These are phyloP conservation scores for Phoma sp. DNA, from an alignment of 2,329 filamentous ascomycete genomes.

Conservation along the genomic window DNA sequence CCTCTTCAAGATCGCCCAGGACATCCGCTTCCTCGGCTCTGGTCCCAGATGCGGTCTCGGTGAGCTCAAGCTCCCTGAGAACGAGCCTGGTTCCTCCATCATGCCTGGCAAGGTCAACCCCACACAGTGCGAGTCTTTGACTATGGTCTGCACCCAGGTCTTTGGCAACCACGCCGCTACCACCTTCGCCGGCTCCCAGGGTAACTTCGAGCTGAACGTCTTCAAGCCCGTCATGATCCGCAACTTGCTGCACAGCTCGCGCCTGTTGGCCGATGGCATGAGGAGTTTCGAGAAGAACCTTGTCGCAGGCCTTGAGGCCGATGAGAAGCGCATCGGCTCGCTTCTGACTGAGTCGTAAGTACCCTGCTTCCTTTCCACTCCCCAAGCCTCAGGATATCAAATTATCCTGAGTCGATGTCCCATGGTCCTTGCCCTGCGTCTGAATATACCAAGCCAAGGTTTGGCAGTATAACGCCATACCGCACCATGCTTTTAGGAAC, in stretches of 20 bases:
- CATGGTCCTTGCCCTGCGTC: too few species aligned
- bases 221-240: conserved; percentile 97
- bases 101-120: conserved; percentile 99
- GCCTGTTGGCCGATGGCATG: conserved; percentile 91
- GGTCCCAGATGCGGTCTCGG: conserved; percentile 95
- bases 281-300: conserved; percentile 93
- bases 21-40: conserved; percentile 95
- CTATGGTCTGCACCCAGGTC: conserved; percentile 97
- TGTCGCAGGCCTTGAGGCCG: conserved; percentile 84
- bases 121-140: conserved; percentile 95
- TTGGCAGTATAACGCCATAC: too few species aligned
- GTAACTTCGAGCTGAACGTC: conserved; percentile 98
- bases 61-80: conserved; percentile 92
- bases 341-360: conserved; percentile 93
- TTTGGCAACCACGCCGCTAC: conserved; percentile 96
- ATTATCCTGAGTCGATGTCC: too few species aligned
- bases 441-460: too few species aligned
- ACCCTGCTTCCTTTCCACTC: background rate
- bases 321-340: conserved; percentile 87
- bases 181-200: conserved; percentile 94
- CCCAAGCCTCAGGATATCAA: background rate
- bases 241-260: conserved; percentile 90
- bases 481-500: too few species aligned
- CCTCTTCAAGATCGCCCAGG: conserved; percentile 97
- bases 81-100: conserved; percentile 96